Evolutionary conservation across 768 basidiomycete species (phyloP).

Genomic region (Phylloporus sp.): DNA sequence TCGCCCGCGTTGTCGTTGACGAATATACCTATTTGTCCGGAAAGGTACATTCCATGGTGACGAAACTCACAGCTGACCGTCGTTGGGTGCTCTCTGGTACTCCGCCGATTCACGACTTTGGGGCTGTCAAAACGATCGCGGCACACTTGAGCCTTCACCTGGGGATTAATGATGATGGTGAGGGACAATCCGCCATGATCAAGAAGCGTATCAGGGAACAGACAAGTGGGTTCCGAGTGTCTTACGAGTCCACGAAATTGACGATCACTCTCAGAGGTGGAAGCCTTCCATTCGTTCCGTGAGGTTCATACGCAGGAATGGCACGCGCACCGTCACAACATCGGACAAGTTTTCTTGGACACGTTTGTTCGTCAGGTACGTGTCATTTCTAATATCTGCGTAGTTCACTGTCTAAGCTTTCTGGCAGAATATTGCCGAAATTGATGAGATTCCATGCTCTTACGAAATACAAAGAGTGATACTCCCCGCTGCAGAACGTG

Average conservation of each 20-base stretch:
- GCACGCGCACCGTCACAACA: constrained; percentile 81
- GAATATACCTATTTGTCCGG: constrained; percentile 93
- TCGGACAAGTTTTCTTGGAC: constrained; percentile 80
- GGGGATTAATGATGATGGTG: constrained; percentile 85
- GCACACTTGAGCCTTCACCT: constrained; percentile 88
- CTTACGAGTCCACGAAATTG: constrained; percentile 8
- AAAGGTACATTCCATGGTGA: constrained; percentile 73
- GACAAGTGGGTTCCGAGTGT: constrained; percentile 53
- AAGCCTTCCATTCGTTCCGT: constrained; percentile 94
- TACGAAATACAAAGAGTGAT: constrained; percentile 59
- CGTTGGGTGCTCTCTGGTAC: constrained; percentile 98
- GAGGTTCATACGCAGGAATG: constrained; percentile 90
- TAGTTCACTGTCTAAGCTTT: constrained; percentile 6
- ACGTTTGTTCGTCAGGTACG: constrained; percentile 81
- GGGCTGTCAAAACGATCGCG: constrained; percentile 85
- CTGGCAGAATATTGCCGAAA: constrained; percentile 86
- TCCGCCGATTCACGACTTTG: constrained; percentile 89
- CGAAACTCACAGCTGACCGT: constrained; percentile 68
- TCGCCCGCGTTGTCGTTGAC: constrained; percentile 83
- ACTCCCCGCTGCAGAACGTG: constrained; percentile 89
- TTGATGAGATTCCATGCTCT: constrained; percentile 87
- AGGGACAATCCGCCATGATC: constrained; percentile 68
- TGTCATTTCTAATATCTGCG: background rate
- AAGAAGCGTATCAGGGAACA: constrained; percentile 82
- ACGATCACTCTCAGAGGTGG: constrained; percentile 54